phyloP scores from a whole-genome alignment of 495 filamentous ascomycete species.

The Aspergillus bertholletiae region DNA sequence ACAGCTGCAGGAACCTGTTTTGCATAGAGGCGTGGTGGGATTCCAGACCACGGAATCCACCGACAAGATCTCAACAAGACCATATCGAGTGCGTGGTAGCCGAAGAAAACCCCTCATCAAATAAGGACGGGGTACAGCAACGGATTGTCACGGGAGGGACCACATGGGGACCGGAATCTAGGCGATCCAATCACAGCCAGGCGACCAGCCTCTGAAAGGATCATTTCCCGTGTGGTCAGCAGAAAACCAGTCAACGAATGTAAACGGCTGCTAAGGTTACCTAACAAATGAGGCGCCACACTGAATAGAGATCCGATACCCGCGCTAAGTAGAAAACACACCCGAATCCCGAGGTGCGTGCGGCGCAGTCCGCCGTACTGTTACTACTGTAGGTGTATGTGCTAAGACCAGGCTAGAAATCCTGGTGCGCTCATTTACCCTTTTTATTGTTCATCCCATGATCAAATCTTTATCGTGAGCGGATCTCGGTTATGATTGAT shows the following conservation, averaged over 20 bases:
- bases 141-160: conserved; percentile 11
- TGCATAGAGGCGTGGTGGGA: background rate
- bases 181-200: background rate
- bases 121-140: conserved; percentile 5
- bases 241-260: background rate
- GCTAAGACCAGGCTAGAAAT: background rate
- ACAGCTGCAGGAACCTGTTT: background rate
- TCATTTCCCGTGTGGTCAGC: conserved; percentile 9
- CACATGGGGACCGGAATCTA: conserved; percentile 5
- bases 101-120: background rate
- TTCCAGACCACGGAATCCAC: conserved; percentile 1
- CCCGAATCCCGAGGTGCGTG: background rate
- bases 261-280: conserved; percentile 6
- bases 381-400: background rate
- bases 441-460: background rate
- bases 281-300: conserved; percentile 24
- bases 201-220: conserved; percentile 6
- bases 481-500: background rate
- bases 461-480: background rate
- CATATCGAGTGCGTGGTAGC: background rate
- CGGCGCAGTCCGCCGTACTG: background rate
- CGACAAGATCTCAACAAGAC: background rate
- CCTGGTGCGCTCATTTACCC: background rate
- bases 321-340: background rate
- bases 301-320: conserved; percentile 5